Evolutionary conservation across 2,329 filamentous ascomycete genomes (phyloP), one percentile per base, ranked within the genome.

Genomic region (Pseudocercospora ulei): DNA sequence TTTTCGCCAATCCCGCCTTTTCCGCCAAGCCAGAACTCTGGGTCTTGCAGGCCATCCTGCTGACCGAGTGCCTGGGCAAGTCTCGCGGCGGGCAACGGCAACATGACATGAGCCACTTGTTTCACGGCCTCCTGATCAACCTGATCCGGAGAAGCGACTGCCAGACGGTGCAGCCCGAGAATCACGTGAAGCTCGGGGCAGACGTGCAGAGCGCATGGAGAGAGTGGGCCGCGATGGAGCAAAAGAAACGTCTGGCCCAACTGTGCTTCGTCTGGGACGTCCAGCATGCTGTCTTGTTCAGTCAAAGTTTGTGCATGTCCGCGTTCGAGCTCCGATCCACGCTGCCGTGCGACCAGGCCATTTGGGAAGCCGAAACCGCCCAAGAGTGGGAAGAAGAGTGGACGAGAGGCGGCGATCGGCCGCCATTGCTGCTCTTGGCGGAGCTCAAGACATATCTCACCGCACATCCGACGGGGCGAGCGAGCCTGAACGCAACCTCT

Each of bases 221-320:
- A 27, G 58, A 56, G n/a, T 74, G 71, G 61, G 68, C 70, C 2
- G 65, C 72, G 28, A 62, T 65, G 1, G 73, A 78, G 50, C 70
- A 75, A 44, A 72, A 72, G 40, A 76, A 76, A 56, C 66, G 74
- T 36, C 58, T 75, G 0, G 72, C 73, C 0, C 65, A 77, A 24
- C 61, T 76, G 3, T 78, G 73, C 51, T 80, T 79, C 53, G 72
- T 78, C 63, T 78, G 75, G 75, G 75, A 78, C 47, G 76, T 73
- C 0, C 74, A 78, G 38, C 74, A 78, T 43, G 74, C 75, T 0
- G 72, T 78, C 0, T 62, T 78, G 0, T 78, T 78, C 54, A 77
- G 72, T n/a, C 75, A 78, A 51, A 76, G 72, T 3, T 64, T 79
- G 0, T 78, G 75, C 56, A 78, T 78, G 74, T 78, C 73, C 1